These are phyloP conservation scores for Pythium vanterpoolii DNA, from an alignment of 352 stramenopile species.

Conservation along the genomic window DNA sequence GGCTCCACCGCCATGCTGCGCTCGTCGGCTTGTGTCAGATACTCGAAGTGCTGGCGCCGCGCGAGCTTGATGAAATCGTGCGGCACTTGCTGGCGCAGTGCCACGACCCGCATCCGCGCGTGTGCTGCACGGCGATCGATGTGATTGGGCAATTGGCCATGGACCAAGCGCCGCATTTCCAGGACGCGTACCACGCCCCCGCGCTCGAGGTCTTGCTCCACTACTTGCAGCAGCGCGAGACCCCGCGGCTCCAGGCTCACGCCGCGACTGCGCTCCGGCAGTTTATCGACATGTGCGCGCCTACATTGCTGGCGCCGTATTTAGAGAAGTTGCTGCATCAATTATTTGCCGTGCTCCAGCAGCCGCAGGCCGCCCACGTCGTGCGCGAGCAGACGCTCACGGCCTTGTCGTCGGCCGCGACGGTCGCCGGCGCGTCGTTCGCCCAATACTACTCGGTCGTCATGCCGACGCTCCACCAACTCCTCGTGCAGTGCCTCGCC, in stretches of 20 bases:
- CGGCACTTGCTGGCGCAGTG: slow-evolving; percentile 63
- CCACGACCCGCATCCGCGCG: slow-evolving; percentile 65
- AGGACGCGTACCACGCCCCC: slow-evolving; percentile 69
- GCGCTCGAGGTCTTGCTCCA: slow-evolving; percentile 58
- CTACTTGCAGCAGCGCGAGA: slow-evolving; percentile 58
- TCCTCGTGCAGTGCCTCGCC: slow-evolving; percentile 60
- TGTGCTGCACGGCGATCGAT: slow-evolving; percentile 83
- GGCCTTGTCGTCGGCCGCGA: slow-evolving; percentile 77
- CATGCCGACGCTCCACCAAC: slow-evolving; percentile 68
- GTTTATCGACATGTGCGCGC: slow-evolving; percentile 82
- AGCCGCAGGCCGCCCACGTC: slow-evolving; percentile 41
- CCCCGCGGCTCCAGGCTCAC: slow-evolving; percentile 70
- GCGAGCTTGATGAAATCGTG: slow-evolving; percentile 69
- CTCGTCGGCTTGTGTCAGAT: slow-evolving; percentile 83
- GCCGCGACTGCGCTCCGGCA: slow-evolving; percentile 71
- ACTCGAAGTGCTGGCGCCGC: slow-evolving; percentile 58
- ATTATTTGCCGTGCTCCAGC: slow-evolving; percentile 63
- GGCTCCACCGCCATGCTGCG: slow-evolving; percentile 71
- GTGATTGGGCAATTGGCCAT: slow-evolving; percentile 77
- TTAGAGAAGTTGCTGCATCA: slow-evolving; percentile 68
- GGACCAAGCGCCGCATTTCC: slow-evolving; percentile 78
- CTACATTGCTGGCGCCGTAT: slow-evolving; percentile 62
- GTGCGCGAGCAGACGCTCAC: slow-evolving; percentile 82
- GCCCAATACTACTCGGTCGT: slow-evolving; percentile 71
- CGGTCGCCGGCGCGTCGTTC: slow-evolving; percentile 57